Percentiles rank a stretch among this genome's conserved stretches.
Evolutionary conservation across 805 yeast genomes (phyloP).

Genomic region (Wickerhamiella hasegawae): DNA sequence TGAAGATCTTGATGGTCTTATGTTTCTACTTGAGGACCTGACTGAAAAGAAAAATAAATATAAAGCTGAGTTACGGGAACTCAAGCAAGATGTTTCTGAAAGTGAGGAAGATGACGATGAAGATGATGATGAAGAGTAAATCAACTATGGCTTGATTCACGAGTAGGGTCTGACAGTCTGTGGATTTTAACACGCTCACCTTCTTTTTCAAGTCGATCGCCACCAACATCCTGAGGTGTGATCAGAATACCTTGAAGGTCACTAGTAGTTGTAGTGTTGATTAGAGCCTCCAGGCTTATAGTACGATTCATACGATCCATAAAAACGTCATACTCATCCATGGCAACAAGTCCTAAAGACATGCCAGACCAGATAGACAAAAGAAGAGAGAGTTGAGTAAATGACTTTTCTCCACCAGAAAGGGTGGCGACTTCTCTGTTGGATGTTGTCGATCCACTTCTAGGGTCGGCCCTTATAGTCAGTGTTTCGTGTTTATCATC

Average conservation of each 20-base stretch:
- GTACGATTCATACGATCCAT: constrained; percentile 90
- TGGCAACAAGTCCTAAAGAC: constrained; percentile 73
- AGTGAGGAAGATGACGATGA: constrained; percentile 55
- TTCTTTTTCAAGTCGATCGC: constrained; percentile 44
- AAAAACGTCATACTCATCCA: constrained; percentile 92
- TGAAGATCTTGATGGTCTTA: constrained; percentile 43
- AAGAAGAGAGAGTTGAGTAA: constrained; percentile 74
- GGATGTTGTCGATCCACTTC: constrained; percentile 25
- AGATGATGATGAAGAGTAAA: constrained; percentile 29
- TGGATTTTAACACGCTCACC: constrained; percentile 26
- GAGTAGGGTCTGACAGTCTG: constrained; percentile 22
- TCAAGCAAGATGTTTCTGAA: constrained; percentile 55
- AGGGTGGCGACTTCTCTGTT: constrained; percentile 63
- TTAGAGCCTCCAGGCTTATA: constrained; percentile 57
- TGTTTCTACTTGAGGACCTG: constrained; percentile 60
- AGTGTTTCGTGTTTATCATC: constrained; percentile 27
- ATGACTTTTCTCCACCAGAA: constrained; percentile 95
- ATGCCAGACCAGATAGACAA: constrained; percentile 87
- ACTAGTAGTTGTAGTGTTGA: constrained; percentile 46
- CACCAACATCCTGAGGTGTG: constrained; percentile 79
- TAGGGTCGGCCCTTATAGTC: constrained; percentile 15
- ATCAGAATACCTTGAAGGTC: constrained; percentile 80
- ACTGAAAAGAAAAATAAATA: constrained; percentile 52
- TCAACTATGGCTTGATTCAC: constrained; percentile 1
- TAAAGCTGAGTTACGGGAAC: constrained; percentile 31